Conservation (phyloP, 148 eudicot genomes). For the Euryodendron excelsum region DNA sequence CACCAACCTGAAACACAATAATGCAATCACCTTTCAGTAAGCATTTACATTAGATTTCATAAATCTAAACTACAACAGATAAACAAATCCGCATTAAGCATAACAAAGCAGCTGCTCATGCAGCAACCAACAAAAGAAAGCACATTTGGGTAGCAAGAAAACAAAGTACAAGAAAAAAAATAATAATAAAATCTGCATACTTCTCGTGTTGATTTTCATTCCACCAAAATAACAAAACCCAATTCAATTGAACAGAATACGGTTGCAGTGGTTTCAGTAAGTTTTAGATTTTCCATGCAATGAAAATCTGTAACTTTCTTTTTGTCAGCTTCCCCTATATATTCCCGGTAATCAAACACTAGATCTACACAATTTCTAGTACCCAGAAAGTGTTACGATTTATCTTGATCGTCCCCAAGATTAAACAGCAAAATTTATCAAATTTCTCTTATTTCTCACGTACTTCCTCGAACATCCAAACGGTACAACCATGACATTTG, state of each 20-base stretch:
- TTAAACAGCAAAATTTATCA: neutral
- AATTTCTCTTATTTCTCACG: neutral
- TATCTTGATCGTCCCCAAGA: neutral
- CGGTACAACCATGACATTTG: neutral
- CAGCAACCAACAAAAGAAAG: neutral
- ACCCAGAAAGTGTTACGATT: neutral
- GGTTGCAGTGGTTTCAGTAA: neutral
- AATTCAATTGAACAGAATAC: neutral
- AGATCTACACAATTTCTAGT: neutral
- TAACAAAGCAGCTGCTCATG: neutral
- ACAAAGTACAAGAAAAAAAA: neutral
- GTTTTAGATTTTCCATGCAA: neutral
- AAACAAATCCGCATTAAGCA: neutral
- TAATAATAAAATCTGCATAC: neutral
- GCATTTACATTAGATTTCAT: neutral
- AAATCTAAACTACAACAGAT: neutral
- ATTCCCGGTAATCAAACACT: neutral
- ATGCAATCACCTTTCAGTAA: neutral
- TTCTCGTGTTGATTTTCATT: neutral
- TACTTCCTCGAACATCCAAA: neutral
- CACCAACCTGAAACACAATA: conserved; percentile 58
- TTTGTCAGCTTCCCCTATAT: neutral
- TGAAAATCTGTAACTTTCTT: neutral
- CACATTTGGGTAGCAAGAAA: neutral
- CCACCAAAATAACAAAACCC: neutral